Percentiles rank a stretch among this genome's conserved stretches.
These are phyloP conservation scores for Fusarium begoniae DNA, from an alignment of 2,329 filamentous ascomycete genomes.

Conservation along the genomic window DNA sequence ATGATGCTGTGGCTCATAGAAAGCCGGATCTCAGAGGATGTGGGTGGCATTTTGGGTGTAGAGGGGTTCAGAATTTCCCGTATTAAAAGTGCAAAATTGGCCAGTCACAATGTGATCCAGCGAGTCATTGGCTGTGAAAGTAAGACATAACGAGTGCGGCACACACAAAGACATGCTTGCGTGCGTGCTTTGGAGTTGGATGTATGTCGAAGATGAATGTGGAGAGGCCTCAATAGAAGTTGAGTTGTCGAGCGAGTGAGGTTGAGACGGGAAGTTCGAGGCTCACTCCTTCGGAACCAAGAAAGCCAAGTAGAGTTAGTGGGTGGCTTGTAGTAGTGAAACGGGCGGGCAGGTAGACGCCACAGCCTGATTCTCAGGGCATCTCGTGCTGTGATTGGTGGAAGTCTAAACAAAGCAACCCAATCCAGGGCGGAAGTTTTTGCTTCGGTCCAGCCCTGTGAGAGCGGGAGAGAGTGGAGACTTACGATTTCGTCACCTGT, in stretches of 20 bases:
- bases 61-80: slow-evolving; percentile 9
- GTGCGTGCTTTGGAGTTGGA: not conserved
- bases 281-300: slow-evolving; percentile 10
- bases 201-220: slow-evolving; percentile 6
- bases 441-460: slow-evolving; percentile 31
- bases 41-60: not conserved
- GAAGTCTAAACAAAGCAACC: slow-evolving; percentile 13
- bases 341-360: slow-evolving; percentile 31
- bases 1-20: slow-evolving; percentile 30
- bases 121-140: not conserved
- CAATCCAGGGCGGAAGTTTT: slow-evolving; percentile 24
- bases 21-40: slow-evolving; percentile 1
- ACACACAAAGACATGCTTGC: slow-evolving; percentile 5
- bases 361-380: slow-evolving; percentile 26
- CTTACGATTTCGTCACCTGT: not conserved
- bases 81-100: slow-evolving; percentile 3
- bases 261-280: slow-evolving; percentile 8
- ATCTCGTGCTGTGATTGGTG: slow-evolving; percentile 12
- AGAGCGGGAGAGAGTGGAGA: slow-evolving; percentile 27
- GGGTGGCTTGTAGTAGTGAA: slow-evolving; percentile 18
- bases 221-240: slow-evolving; percentile 2
- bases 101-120: slow-evolving; percentile 6
- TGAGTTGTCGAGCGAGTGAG: not conserved
- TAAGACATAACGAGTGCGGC: not conserved
- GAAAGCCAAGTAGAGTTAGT: slow-evolving; percentile 3